Evolutionary conservation across 139 green algal genomes (phyloP).

Genomic region (Chlorella sp.): DNA sequence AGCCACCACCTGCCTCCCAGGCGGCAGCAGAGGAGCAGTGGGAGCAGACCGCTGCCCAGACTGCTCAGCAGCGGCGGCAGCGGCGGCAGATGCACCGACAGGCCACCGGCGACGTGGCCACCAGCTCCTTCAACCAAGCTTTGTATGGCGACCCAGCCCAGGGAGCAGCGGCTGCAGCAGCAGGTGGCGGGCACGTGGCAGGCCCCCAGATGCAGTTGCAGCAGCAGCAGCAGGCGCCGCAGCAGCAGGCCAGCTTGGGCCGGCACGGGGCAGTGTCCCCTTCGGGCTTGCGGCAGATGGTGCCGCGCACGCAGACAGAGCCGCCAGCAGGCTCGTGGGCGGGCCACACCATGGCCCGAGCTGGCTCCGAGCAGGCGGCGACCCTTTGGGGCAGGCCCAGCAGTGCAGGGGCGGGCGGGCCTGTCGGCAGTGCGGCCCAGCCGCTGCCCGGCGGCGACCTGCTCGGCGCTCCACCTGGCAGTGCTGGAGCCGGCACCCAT

Average conservation of each 20-base stretch:
- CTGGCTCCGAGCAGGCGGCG: too few species aligned
- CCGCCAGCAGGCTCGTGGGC: too few species aligned
- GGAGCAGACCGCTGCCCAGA: not conserved
- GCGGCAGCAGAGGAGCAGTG: not conserved
- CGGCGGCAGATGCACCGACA: not conserved
- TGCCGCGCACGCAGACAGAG: too few species aligned
- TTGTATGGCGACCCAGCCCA: not conserved
- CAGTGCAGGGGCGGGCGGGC: not conserved
- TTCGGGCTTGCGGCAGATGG: too few species aligned
- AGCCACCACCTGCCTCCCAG: not conserved
- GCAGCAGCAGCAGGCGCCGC: not conserved
- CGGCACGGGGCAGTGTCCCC: not conserved
- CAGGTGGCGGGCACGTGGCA: not conserved
- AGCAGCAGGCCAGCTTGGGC: not conserved
- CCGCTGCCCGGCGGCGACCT: not conserved
- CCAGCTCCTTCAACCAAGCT: not conserved
- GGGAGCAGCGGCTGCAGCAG: not conserved
- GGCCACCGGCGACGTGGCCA: not conserved
- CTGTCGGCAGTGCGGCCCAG: not conserved
- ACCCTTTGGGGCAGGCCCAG: not conserved
- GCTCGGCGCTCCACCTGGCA: too few species aligned
- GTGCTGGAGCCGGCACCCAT: not conserved
- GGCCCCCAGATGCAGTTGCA: not conserved
- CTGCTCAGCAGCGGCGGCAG: not conserved
- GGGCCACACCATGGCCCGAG: too few species aligned